These are phyloP conservation scores for Aspergillus funiculosus DNA, from an alignment of 495 filamentous ascomycete species.

Conservation along the genomic window DNA sequence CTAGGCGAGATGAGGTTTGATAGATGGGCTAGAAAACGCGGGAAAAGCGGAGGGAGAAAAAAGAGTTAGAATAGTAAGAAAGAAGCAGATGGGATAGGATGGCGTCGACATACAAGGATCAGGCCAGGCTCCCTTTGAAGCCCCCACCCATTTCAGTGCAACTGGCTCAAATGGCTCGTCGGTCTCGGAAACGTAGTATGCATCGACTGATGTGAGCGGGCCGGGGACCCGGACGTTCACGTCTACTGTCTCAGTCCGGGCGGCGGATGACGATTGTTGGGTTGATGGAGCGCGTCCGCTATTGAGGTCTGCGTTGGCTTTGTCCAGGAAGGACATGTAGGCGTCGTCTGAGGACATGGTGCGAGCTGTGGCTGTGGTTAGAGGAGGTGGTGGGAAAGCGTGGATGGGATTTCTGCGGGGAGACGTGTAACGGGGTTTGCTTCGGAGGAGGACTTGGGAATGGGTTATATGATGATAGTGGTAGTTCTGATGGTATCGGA, in stretches of 20 bases:
- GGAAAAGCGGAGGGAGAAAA: not conserved
- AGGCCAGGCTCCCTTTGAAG: slow-evolving; percentile 48
- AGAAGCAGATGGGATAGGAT: slow-evolving; percentile 4
- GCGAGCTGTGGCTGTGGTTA: slow-evolving; percentile 16
- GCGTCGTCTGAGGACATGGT: slow-evolving; percentile 72
- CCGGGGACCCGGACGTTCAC: slow-evolving; percentile 46
- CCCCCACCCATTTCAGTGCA: slow-evolving; percentile 55
- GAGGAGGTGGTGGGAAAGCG: slow-evolving; percentile 1
- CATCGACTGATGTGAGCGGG: slow-evolving; percentile 51
- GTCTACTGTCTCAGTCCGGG: slow-evolving; percentile 49
- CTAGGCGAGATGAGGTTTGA: slow-evolving; percentile 35
- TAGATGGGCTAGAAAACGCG: slow-evolving; percentile 27
- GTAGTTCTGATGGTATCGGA: not conserved
- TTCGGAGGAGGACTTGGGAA: not conserved
- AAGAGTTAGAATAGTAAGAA: not conserved
- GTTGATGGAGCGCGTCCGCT: slow-evolving; percentile 29
- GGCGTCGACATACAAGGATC: slow-evolving; percentile 50
- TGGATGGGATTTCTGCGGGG: not conserved
- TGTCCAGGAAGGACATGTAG: slow-evolving; percentile 76
- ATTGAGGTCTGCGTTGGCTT: slow-evolving; percentile 67
- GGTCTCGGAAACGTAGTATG: slow-evolving; percentile 69
- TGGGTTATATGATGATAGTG: slow-evolving; percentile 6
- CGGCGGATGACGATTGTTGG: slow-evolving; percentile 31
- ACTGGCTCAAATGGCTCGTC: slow-evolving; percentile 83
- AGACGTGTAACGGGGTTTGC: slow-evolving; percentile 10